A percentile compares a stretch with the other conserved stretches of the same genome.
Evolutionary conservation across 169 alveolate species (phyloP).

Genomic region (Blepharisma undulans): DNA sequence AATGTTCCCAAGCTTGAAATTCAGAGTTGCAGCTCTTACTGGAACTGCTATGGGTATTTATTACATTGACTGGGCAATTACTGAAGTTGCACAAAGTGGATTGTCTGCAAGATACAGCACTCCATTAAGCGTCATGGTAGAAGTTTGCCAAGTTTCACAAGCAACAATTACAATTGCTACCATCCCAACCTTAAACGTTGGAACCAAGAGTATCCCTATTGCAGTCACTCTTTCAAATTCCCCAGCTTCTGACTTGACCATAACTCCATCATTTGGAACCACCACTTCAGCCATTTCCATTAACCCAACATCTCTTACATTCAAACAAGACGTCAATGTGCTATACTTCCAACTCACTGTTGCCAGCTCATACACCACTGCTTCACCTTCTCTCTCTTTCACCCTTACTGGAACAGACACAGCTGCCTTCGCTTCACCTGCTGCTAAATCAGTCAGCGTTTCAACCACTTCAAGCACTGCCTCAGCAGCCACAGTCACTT

Average conservation of each 20-base stretch:
- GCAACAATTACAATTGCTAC: background rate
- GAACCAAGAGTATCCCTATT: background rate
- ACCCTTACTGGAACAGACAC: background rate
- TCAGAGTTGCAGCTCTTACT: constrained; percentile 2
- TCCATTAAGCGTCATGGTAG: background rate
- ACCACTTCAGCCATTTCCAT: background rate
- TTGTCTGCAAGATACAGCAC: background rate
- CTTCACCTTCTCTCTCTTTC: background rate
- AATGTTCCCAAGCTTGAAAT: background rate
- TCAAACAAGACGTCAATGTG: background rate
- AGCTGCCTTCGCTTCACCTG: background rate
- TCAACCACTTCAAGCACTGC: background rate
- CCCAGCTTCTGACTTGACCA: background rate
- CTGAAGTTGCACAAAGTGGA: background rate
- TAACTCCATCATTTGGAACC: background rate
- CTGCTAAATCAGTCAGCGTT: background rate
- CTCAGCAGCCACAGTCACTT: background rate
- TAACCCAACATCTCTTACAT: background rate
- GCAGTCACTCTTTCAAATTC: background rate
- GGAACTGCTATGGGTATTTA: background rate
- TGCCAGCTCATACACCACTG: background rate
- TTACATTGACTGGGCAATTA: constrained; percentile 10
- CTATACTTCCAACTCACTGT: background rate
- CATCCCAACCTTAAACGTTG: background rate
- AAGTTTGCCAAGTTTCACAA: background rate